A percentile compares a stretch with the other conserved stretches of the same genome.
These are phyloP conservation scores for Glaciozyma martinii DNA, from an alignment of 768 basidiomycete species.

Conservation along the genomic window DNA sequence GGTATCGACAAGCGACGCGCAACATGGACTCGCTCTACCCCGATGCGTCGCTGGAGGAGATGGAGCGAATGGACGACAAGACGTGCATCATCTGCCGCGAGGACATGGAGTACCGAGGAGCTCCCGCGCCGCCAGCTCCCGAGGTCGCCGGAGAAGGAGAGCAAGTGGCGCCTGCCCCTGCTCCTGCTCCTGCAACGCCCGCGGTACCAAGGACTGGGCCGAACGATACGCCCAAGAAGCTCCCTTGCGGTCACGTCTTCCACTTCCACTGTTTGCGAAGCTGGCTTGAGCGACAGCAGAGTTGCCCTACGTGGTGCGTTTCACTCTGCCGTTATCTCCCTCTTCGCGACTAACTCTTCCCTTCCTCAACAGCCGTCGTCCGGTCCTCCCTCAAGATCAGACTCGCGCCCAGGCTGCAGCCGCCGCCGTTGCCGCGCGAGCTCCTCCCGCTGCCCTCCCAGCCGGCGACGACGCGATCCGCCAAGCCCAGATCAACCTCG, in stretches of 20 bases:
- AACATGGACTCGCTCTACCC: constrained; percentile 97
- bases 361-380: constrained; percentile 28
- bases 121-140: constrained; percentile 26
- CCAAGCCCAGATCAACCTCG: constrained; percentile 32
- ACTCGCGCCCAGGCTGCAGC: constrained; percentile 33
- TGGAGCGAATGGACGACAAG: constrained; percentile 68
- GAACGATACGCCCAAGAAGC: constrained; percentile 91
- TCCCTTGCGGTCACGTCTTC: constrained; percentile 95
- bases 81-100: constrained; percentile 98
- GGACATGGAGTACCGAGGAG: constrained; percentile 60
- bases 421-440: neutral
- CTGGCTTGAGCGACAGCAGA: constrained; percentile 97
- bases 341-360: constrained; percentile 20
- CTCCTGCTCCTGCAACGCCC: constrained; percentile 22
- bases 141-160: constrained; percentile 30
- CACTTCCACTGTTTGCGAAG: constrained; percentile 95
- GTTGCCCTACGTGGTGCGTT: constrained; percentile 90
- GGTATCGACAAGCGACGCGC: constrained; percentile 85
- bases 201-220: constrained; percentile 22
- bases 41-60: constrained; percentile 76
- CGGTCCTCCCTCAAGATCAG: constrained; percentile 25
- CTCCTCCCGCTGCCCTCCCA: neutral
- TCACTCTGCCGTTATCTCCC: neutral
- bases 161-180: constrained; percentile 29
- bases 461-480: constrained; percentile 40